Conservation (phyloP, 1,139 yeast genomes). For the Magnusiomyces ingens region DNA sequence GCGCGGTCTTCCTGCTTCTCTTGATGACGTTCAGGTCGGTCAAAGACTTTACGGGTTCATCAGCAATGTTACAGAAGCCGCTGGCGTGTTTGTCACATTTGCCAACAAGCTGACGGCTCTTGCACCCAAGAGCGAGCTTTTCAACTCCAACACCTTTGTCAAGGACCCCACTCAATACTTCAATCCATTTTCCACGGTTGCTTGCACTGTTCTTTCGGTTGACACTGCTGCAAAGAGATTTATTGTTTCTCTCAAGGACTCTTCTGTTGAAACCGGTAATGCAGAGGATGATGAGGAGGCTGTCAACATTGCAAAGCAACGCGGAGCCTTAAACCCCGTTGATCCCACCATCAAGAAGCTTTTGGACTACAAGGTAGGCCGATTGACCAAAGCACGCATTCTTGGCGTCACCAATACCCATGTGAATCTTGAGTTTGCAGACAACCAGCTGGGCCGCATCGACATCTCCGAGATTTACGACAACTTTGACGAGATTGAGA, state of each 20-base stretch:
- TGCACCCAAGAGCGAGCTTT: conserved; percentile 69
- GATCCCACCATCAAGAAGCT: conserved; percentile 45
- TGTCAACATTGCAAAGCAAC: conserved; percentile 5
- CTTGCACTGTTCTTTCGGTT: conserved; percentile 36
- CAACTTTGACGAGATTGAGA: conserved; percentile 47
- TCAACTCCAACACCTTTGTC: conserved; percentile 43
- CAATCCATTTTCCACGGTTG: conserved; percentile 56
- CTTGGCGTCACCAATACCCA: conserved; percentile 66
- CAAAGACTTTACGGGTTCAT: conserved; percentile 59
- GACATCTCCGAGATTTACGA: conserved; percentile 70
- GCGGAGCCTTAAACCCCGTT: conserved; percentile 49
- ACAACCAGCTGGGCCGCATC: conserved; percentile 71
- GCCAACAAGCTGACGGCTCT: conserved; percentile 78
- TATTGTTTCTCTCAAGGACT: conserved; percentile 14
- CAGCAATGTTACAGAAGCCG: conserved; percentile 60
- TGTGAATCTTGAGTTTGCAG: conserved; percentile 69
- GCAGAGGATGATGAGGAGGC: conserved; percentile 7
- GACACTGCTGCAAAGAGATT: conserved; percentile 10
- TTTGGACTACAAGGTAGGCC: conserved; percentile 55
- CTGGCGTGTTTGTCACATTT: conserved; percentile 78
- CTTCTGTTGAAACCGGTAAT: conserved; percentile 17
- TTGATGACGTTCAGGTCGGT: conserved; percentile 37
- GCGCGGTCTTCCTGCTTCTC: conserved; percentile 54
- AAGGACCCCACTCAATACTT: conserved; percentile 51
- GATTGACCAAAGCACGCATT: conserved; percentile 51